A percentile compares a stretch with the other conserved stretches of the same genome.
Conservation (phyloP, 2,329 filamentous ascomycete genomes). For the Fusarium beomiforme region DNA sequence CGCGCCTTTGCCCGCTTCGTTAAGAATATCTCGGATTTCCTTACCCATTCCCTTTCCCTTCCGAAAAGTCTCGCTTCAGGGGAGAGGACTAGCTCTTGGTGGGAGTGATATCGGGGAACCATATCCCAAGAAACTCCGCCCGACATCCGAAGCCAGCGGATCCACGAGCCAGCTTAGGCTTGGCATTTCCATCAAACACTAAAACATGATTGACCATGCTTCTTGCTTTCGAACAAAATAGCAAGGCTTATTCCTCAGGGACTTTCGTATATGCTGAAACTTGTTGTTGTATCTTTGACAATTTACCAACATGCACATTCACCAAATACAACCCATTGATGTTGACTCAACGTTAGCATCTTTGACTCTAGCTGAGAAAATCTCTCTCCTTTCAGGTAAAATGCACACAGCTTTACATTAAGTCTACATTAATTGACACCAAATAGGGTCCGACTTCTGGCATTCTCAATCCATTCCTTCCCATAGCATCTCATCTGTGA, state of each 20-base stretch:
- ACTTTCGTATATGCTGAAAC: not conserved
- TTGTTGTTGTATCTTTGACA: not conserved
- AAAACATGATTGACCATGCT: not conserved
- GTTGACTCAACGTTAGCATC: constrained; percentile 15
- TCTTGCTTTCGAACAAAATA: not conserved
- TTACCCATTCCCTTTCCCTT: too few species aligned
- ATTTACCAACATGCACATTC: constrained; percentile 5
- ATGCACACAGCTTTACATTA: accelerated
- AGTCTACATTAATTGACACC: not conserved
- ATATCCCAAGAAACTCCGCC: not conserved
- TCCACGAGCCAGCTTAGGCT: not conserved
- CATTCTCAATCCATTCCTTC: not conserved
- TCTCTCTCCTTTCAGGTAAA: constrained; percentile 14
- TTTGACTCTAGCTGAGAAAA: constrained; percentile 17
- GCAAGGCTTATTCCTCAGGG: not conserved
- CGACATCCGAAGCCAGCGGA: not conserved
- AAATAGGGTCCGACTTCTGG: constrained; percentile 12
- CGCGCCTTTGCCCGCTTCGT: too few species aligned
- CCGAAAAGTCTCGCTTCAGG: too few species aligned
- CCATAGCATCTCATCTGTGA: not conserved
- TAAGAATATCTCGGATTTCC: too few species aligned
- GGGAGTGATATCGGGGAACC: not conserved
- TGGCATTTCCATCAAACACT: not conserved
- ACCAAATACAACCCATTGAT: constrained; percentile 5
- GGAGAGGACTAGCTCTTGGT: not conserved